These are phyloP conservation scores for Fraxinus dipetala DNA, from an alignment of 305 asterid genomes.

Conservation along the genomic window DNA sequence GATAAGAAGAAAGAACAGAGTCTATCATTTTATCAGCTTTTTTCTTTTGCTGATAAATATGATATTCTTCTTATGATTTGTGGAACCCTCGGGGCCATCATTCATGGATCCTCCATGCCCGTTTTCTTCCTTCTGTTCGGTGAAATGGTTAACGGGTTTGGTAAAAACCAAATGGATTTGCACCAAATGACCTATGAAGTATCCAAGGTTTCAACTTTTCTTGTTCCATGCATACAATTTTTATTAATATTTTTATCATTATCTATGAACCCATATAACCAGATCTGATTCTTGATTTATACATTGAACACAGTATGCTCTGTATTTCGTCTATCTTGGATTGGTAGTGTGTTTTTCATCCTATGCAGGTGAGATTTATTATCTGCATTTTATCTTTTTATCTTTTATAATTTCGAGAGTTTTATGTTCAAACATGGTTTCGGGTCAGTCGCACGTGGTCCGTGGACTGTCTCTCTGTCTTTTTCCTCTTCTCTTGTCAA, in stretches of 20 bases:
- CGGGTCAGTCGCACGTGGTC: constrained; percentile 84
- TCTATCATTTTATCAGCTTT: constrained; percentile 78
- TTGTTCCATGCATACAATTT: background rate
- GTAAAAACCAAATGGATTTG: constrained; percentile 90
- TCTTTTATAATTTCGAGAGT: background rate
- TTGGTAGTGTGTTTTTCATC: constrained; percentile 91
- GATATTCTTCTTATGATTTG: constrained; percentile 59
- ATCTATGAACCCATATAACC: constrained; percentile 1
- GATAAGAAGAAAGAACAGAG: constrained; percentile 97
- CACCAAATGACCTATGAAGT: constrained; percentile 84
- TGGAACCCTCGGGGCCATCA: constrained; percentile 82
- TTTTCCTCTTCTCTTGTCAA: constrained; percentile 66
- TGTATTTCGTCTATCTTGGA: constrained; percentile 94
- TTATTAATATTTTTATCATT: background rate
- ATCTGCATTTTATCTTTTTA: constrained; percentile 3
- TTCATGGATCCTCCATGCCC: constrained; percentile 98
- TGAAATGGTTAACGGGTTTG: constrained; percentile 93
- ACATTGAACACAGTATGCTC: constrained; percentile 72
- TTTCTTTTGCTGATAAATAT: constrained; percentile 78
- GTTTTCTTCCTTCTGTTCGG: constrained; percentile 93
- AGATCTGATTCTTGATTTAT: constrained; percentile 48
- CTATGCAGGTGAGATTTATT: constrained; percentile 76
- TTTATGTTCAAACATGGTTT: constrained; percentile 26
- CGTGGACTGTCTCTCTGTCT: constrained; percentile 72
- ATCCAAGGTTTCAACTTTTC: constrained; percentile 51